Evolutionary conservation across 108 stramenopile species (phyloP).

Genomic region (Fragilaria radians): DNA sequence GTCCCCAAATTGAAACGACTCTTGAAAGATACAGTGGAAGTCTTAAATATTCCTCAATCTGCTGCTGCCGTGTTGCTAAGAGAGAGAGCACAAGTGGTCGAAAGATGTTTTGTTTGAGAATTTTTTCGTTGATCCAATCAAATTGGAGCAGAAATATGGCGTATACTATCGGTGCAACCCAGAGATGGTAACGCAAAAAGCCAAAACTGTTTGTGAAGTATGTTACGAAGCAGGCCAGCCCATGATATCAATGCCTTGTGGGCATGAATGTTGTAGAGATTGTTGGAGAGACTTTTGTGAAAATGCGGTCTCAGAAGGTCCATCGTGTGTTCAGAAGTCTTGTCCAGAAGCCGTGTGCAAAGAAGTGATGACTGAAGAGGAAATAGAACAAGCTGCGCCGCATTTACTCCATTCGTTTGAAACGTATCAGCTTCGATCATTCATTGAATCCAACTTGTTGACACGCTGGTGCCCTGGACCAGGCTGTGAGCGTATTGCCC

Average conservation of each 20-base stretch:
- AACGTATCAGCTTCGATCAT: slow-evolving; percentile 79
- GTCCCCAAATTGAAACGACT: slow-evolving; percentile 63
- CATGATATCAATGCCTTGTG: slow-evolving; percentile 87
- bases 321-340: slow-evolving; percentile 66
- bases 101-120: slow-evolving; percentile 85
- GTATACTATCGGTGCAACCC: slow-evolving; percentile 44
- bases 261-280: slow-evolving; percentile 90
- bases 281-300: slow-evolving; percentile 90
- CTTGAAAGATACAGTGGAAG: slow-evolving; percentile 64
- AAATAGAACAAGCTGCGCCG: slow-evolving; percentile 50
- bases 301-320: slow-evolving; percentile 80
- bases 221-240: slow-evolving; percentile 75
- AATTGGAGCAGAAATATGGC: slow-evolving; percentile 60
- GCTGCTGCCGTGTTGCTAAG: slow-evolving; percentile 87
- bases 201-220: slow-evolving; percentile 26
- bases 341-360: slow-evolving; percentile 90
- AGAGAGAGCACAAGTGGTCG: slow-evolving; percentile 84
- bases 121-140: slow-evolving; percentile 68
- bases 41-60: slow-evolving; percentile 70
- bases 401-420: slow-evolving; percentile 57
- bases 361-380: slow-evolving; percentile 80
- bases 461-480: slow-evolving; percentile 97
- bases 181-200: background rate
- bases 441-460: slow-evolving; percentile 89
- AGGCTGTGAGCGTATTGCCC: slow-evolving; percentile 89